Evolutionary conservation across 208 protist species (phyloP), one percentile per base, ranked within the genome.

Genomic region (Acanthamoeba castellanii): DNA sequence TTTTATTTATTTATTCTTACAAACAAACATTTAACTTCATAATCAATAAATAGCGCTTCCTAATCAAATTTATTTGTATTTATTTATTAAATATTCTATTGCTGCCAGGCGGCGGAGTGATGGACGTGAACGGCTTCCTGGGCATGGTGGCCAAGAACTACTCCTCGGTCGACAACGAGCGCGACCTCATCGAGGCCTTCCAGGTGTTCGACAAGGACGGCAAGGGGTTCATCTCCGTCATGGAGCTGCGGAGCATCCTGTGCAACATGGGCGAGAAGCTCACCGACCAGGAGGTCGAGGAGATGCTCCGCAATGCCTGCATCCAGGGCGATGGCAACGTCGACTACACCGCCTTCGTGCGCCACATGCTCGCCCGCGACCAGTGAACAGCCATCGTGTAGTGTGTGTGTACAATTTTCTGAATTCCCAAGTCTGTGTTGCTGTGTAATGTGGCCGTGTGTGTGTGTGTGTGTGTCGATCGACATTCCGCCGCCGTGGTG

Each of bases 251-350:
- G 34, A 96, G 98, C 66, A 97, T 99, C 42, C 97, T 99, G 96
- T 98, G 97, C 37, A 97, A 96, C 87, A 96, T 98, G 22, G 98
- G 98, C 52, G 98, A 99, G 95, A 98, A 98, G 95, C 96, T 98
- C 45, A 97, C 95, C 61, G 97, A 98, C 93, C 96, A 98, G 92
- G 98, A 99, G 72, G 97, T 98, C 47, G 97, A 98, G 81, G 97
- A 98, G 57, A 97, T 98, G 96, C 97, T 98, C 52, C 78, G 96
- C 61, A 97, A 98, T 85, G 97, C 97, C 42, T 45, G 45, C 88
- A 76, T 97, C 57, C 96, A 98, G 47, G 96, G 97, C 59, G 98
- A 98, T 66, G 98, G 98, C 55, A 95, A 98, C 87, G 96, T 98
- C 91, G 97, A 97, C 85, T 98, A 98, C 92, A 96, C 97, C 47